Evolutionary conservation across 2,329 filamentous ascomycete species (phyloP).

Genomic region (Phialophora tarda): DNA sequence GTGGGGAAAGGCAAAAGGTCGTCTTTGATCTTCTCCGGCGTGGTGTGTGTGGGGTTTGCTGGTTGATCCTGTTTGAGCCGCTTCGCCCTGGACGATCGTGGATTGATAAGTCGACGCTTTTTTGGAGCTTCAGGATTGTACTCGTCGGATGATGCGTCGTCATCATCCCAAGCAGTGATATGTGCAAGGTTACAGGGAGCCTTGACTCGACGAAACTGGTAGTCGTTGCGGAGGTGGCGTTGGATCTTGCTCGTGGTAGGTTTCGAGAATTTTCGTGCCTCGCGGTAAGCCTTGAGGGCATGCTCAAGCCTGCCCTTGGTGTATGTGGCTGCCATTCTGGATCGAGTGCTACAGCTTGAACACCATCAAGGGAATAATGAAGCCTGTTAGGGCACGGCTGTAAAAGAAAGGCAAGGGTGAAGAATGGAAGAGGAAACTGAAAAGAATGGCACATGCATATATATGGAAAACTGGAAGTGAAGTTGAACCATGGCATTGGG

Average conservation of each 20-base stretch:
- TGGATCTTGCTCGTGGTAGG: neutral
- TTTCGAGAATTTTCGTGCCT: slow-evolving; percentile 14
- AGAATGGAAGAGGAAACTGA: neutral
- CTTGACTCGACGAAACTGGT: slow-evolving; percentile 21
- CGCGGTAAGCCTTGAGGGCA: slow-evolving; percentile 29
- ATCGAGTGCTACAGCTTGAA: neutral
- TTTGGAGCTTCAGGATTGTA: slow-evolving; percentile 16
- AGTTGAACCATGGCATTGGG: neutral
- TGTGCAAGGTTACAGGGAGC: slow-evolving; percentile 2
- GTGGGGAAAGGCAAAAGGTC: neutral
- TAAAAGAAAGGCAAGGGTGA: neutral
- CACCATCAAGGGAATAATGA: neutral
- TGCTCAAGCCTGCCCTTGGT: slow-evolving; percentile 27
- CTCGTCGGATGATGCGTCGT: slow-evolving; percentile 22
- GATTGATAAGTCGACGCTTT: slow-evolving; percentile 10
- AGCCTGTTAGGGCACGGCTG: neutral
- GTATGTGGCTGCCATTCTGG: slow-evolving; percentile 28
- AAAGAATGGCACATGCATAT: neutral
- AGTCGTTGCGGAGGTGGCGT: slow-evolving; percentile 28
- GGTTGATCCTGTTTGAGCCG: slow-evolving; percentile 11
- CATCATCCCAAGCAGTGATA: slow-evolving; percentile 22
- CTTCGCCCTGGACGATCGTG: slow-evolving; percentile 2
- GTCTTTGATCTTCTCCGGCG: neutral
- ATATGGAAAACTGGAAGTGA: neutral
- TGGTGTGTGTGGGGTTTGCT: neutral